These are phyloP conservation scores for Suhomyces chickasaworum DNA, from an alignment of 1,139 yeast species.

Conservation along the genomic window DNA sequence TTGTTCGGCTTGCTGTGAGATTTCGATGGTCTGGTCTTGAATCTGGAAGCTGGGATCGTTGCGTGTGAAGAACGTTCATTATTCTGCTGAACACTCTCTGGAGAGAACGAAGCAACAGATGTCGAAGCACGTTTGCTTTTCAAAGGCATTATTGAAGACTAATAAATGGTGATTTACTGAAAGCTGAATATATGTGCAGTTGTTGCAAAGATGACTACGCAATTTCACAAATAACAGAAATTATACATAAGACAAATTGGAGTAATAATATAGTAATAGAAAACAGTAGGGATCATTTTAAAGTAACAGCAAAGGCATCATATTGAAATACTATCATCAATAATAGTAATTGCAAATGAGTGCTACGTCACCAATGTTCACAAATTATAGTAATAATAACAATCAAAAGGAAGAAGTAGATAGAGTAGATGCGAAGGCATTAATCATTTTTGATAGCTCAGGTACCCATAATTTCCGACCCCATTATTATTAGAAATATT, in stretches of 20 bases:
- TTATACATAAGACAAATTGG: slow-evolving; percentile 9
- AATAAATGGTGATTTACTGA: neutral
- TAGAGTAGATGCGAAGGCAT: slow-evolving; percentile 11
- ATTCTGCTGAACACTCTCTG: neutral
- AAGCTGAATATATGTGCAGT: neutral
- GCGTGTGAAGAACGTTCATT: neutral
- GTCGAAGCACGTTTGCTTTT: neutral
- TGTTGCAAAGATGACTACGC: neutral
- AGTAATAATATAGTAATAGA: slow-evolving; percentile 14
- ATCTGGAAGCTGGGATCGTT: neutral
- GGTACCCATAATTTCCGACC: slow-evolving; percentile 42
- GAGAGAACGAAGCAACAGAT: neutral
- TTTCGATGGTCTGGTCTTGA: neutral
- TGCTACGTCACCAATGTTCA: slow-evolving; percentile 8
- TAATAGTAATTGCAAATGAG: slow-evolving; percentile 4
- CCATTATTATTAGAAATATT: slow-evolving; percentile 14
- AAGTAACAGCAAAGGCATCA: slow-evolving; percentile 2
- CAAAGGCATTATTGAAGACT: neutral
- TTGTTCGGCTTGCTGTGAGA: neutral
- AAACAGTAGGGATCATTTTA: slow-evolving; percentile 9
- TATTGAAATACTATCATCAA: neutral
- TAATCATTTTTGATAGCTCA: slow-evolving; percentile 28
- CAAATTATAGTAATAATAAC: slow-evolving; percentile 15
- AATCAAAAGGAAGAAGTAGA: slow-evolving; percentile 16
- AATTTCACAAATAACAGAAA: slow-evolving; percentile 4